Percentiles rank a stretch among this genome's conserved stretches.
Evolutionary conservation across 495 filamentous ascomycete species (phyloP).

Genomic region (Trichoderma asperelloides): DNA sequence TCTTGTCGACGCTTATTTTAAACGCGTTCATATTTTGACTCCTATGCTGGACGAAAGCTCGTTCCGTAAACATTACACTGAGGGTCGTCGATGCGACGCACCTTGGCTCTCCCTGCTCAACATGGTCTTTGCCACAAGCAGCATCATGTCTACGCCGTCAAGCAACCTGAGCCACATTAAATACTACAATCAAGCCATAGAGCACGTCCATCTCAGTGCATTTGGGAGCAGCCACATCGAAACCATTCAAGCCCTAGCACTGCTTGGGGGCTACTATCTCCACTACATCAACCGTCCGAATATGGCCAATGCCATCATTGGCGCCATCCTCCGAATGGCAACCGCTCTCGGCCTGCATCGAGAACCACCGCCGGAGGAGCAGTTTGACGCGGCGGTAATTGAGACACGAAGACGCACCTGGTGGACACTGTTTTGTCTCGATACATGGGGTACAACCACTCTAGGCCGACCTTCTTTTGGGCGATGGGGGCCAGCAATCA

Average conservation of each 20-base stretch:
- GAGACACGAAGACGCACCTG: conserved; percentile 65
- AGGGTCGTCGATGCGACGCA: conserved; percentile 55
- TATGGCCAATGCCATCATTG: conserved; percentile 59
- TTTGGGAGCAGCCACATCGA: conserved; percentile 64
- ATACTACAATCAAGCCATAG: conserved; percentile 64
- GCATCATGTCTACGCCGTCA: conserved; percentile 58
- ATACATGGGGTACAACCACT: conserved; percentile 70
- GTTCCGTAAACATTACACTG: conserved; percentile 64
- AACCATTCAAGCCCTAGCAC: conserved; percentile 58
- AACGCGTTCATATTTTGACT: conserved; percentile 62
- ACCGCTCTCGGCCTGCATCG: conserved; percentile 66
- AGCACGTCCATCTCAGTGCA: conserved; percentile 56
- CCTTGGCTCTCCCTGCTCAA: conserved; percentile 72
- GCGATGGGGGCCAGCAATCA: conserved; percentile 63
- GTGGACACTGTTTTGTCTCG: conserved; percentile 75
- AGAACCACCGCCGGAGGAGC: conserved; percentile 50
- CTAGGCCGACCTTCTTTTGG: conserved; percentile 72
- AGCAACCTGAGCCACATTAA: conserved; percentile 63
- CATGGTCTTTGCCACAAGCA: conserved; percentile 73
- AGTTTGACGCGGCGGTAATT: conserved; percentile 43
- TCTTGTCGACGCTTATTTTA: conserved; percentile 70
- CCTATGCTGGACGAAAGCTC: conserved; percentile 70
- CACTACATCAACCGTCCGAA: conserved; percentile 75
- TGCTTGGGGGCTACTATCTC: conserved; percentile 70
- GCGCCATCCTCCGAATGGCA: conserved; percentile 62